These are phyloP conservation scores for Passiflora organensis DNA, from an alignment of 345 rosid genomes.

Conservation along the genomic window DNA sequence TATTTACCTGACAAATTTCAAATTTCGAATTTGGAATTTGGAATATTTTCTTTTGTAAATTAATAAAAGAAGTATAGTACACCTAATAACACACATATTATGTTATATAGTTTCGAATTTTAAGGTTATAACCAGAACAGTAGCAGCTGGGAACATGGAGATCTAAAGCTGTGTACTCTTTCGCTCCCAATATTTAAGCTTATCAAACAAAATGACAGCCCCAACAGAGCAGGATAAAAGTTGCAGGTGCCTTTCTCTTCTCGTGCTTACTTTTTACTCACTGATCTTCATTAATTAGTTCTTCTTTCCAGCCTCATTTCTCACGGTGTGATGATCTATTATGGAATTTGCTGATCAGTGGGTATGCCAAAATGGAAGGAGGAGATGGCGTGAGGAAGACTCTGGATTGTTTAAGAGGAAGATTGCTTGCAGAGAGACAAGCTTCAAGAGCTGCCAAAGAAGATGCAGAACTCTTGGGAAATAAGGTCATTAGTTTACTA, in stretches of 20 bases:
- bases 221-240: conserved; percentile 22
- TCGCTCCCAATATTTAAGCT: not conserved
- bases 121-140: too few relatives aligned
- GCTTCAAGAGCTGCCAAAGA: conserved; percentile 66
- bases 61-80: too few relatives aligned
- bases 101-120: too few relatives aligned
- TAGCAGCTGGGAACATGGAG: too few relatives aligned
- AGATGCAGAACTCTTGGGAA: conserved; percentile 52
- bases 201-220: conserved; percentile 27
- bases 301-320: not conserved
- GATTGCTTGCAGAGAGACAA: conserved; percentile 83
- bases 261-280: conserved; percentile 3
- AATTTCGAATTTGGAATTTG: too few relatives aligned
- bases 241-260: conserved; percentile 35
- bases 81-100: too few relatives aligned
- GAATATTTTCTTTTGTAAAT: too few relatives aligned
- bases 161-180: too few relatives aligned
- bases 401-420: conserved; percentile 75
- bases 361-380: conserved; percentile 33
- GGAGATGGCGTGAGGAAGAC: conserved; percentile 40
- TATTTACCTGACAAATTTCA: too few relatives aligned
- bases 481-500: conserved; percentile 45
- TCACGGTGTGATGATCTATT: conserved; percentile 11
- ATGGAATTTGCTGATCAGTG: conserved; percentile 34
- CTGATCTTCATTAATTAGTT: not conserved